Percentiles rank a stretch among this genome's conserved stretches.
phyloP scores from a whole-genome alignment of 129 eudicot genomes.

The Mikania micrantha region DNA sequence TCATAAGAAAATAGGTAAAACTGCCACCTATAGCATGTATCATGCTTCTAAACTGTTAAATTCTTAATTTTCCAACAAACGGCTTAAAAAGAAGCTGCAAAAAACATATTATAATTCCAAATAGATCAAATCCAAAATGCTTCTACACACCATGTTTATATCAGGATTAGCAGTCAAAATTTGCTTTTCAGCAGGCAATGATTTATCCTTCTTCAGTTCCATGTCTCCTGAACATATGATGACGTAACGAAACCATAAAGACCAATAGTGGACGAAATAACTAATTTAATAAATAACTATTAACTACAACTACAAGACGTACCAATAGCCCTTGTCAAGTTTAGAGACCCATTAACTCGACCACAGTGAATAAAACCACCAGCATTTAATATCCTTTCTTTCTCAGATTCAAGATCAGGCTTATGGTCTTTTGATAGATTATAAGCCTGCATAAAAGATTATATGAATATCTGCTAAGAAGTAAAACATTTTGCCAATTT shows the following conservation, averaged over 20 bases:
- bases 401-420: slow-evolving; percentile 73
- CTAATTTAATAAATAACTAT: neutral
- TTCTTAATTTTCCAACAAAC: neutral
- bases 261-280: neutral
- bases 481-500: neutral
- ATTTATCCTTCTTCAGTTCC: slow-evolving; percentile 72
- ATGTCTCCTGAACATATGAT: slow-evolving; percentile 58
- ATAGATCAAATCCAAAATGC: too few relatives aligned
- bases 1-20: neutral
- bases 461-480: neutral
- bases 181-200: slow-evolving; percentile 78
- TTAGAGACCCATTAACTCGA: slow-evolving; percentile 79
- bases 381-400: slow-evolving; percentile 71
- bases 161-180: too few relatives aligned
- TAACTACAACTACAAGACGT: neutral
- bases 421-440: slow-evolving; percentile 85
- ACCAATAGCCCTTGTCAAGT: slow-evolving; percentile 91
- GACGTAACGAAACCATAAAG: slow-evolving; percentile 8
- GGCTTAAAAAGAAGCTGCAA: neutral
- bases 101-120: neutral
- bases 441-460: slow-evolving; percentile 44
- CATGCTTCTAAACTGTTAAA: neutral
- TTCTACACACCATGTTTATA: slow-evolving; percentile 51
- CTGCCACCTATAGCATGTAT: neutral
- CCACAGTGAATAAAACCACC: slow-evolving; percentile 85